Conservation (phyloP, 768 basidiomycete genomes). For the Agrocybe chaxingu region DNA sequence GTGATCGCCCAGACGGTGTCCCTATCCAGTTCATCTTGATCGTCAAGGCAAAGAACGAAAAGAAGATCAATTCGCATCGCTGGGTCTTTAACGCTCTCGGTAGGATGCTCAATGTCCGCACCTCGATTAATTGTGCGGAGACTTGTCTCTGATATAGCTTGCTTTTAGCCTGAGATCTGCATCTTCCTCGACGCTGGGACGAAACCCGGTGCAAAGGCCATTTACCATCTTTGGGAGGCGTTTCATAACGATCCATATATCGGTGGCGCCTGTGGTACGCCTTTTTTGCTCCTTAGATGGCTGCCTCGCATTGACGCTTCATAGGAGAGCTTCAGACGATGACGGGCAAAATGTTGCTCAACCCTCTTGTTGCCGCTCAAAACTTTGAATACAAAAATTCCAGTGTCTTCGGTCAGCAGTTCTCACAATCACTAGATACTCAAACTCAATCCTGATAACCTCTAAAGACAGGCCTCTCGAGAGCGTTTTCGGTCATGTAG, state of each 20-base stretch:
- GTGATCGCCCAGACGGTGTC: slow-evolving; percentile 89
- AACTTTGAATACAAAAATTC: slow-evolving; percentile 99
- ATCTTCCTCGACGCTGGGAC: slow-evolving; percentile 94
- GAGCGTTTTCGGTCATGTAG: slow-evolving; percentile 93
- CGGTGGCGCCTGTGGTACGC: slow-evolving; percentile 79
- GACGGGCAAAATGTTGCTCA: slow-evolving; percentile 90
- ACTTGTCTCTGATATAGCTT: not conserved
- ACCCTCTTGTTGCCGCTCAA: slow-evolving; percentile 91
- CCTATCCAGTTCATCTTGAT: slow-evolving; percentile 91
- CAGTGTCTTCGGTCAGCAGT: slow-evolving; percentile 74
- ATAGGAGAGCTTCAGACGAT: slow-evolving; percentile 87
- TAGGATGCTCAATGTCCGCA: slow-evolving; percentile 63
- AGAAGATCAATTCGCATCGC: slow-evolving; percentile 94
- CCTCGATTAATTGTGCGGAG: not conserved
- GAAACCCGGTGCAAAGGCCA: slow-evolving; percentile 93
- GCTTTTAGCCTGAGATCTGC: slow-evolving; percentile 77
- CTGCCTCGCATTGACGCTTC: not conserved
- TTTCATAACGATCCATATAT: slow-evolving; percentile 78
- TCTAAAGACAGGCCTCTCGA: slow-evolving; percentile 86
- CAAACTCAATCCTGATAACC: not conserved
- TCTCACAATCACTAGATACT: not conserved
- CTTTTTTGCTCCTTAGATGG: not conserved
- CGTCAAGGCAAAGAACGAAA: slow-evolving; percentile 91
- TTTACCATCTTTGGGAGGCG: slow-evolving; percentile 94
- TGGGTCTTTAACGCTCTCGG: slow-evolving; percentile 97